phyloP scores from a whole-genome alignment of 1,284 basidiomycete genomes.

The Fistulina hepatica region DNA sequence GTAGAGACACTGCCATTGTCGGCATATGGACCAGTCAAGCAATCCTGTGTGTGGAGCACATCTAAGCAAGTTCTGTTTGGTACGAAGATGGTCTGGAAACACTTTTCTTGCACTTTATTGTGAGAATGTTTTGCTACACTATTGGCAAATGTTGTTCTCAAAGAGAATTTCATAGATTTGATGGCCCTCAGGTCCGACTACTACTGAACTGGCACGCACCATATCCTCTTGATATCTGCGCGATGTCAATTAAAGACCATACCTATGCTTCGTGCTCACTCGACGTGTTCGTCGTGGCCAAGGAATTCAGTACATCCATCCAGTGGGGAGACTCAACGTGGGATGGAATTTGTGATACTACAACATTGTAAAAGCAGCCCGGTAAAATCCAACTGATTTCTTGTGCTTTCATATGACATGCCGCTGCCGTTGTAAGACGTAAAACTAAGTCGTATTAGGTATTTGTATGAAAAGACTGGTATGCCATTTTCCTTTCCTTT shows the following conservation, averaged over 20 bases:
- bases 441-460: too few relatives aligned
- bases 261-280: constrained; percentile 31
- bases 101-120: constrained; percentile 28
- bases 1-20: constrained; percentile 27
- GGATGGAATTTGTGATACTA: constrained; percentile 29
- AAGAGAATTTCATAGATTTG: constrained; percentile 18
- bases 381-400: too few relatives aligned
- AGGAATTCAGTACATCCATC: constrained; percentile 20
- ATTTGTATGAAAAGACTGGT: too few relatives aligned
- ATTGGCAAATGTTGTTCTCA: constrained; percentile 1
- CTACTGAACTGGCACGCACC: constrained; percentile 34
- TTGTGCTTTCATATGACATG: too few relatives aligned
- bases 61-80: constrained; percentile 34
- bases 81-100: constrained; percentile 37
- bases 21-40: constrained; percentile 22
- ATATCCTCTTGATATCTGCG: constrained; percentile 28
- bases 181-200: constrained; percentile 32
- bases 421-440: too few relatives aligned
- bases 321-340: constrained; percentile 26
- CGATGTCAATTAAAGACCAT: constrained; percentile 18
- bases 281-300: constrained; percentile 25
- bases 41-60: constrained; percentile 29
- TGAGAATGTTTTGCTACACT: constrained; percentile 13
- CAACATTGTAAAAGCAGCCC: too few relatives aligned
- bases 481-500: too few relatives aligned